A percentile compares a stretch with the other conserved stretches of the same genome.
Conservation (phyloP, 106 monocot species). For the Dendrobium huoshanense region DNA sequence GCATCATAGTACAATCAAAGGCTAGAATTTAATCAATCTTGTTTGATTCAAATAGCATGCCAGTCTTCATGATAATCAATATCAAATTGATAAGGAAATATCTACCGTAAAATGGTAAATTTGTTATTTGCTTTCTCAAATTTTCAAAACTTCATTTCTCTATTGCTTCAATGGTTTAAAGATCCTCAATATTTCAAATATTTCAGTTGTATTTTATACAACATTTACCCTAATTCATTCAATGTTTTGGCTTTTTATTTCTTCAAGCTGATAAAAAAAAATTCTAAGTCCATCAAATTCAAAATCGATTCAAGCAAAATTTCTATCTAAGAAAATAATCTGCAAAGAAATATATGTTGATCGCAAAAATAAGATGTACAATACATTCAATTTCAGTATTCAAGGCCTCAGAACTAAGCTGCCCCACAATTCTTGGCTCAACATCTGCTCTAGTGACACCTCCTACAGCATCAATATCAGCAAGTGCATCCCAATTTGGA, state of each 20-base stretch:
- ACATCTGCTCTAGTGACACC: slow-evolving; percentile 98
- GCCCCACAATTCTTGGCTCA: slow-evolving; percentile 75
- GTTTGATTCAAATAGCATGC: background rate
- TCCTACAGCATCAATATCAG: slow-evolving; percentile 95
- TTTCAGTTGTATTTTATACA: background rate
- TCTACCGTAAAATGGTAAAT: background rate
- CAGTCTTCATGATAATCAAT: background rate
- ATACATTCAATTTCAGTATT: slow-evolving; percentile 76
- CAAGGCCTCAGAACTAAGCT: slow-evolving; percentile 77
- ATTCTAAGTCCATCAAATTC: background rate
- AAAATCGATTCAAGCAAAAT: slow-evolving; percentile 1
- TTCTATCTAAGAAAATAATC: background rate
- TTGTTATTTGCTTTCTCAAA: background rate
- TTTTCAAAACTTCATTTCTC: background rate
- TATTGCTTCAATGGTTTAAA: background rate
- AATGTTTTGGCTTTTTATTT: background rate
- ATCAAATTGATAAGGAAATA: background rate
- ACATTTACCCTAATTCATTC: background rate
- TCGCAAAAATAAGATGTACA: background rate
- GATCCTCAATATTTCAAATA: background rate
- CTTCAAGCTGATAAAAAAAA: background rate
- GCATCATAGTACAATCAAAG: background rate
- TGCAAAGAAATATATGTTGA: background rate
- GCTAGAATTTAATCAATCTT: background rate
- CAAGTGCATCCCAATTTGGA: slow-evolving; percentile 99